Evolutionary conservation across 2,329 filamentous ascomycete species (phyloP).

Genomic region (Ceratocystis papillata): DNA sequence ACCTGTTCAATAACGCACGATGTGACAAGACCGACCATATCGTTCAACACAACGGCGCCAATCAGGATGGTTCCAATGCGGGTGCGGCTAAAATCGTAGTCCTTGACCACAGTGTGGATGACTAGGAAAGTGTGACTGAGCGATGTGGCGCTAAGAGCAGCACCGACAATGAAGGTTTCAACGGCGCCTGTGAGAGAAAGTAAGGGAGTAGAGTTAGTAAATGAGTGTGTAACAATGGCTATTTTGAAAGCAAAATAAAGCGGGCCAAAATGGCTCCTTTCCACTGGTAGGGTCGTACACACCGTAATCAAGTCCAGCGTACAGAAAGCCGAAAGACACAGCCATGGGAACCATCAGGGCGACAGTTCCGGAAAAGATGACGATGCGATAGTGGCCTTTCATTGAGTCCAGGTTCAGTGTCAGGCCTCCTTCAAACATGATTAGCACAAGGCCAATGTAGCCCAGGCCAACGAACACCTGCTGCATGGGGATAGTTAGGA

Average conservation of each 20-base stretch:
- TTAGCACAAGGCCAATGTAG: slow-evolving; percentile 40
- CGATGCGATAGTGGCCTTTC: slow-evolving; percentile 36
- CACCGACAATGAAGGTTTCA: slow-evolving; percentile 28
- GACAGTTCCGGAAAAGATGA: slow-evolving; percentile 34
- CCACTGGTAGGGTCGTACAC: slow-evolving; percentile 7
- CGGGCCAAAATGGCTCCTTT: background rate
- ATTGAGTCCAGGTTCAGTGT: slow-evolving; percentile 38
- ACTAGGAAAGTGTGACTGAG: slow-evolving; percentile 32
- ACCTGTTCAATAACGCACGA: slow-evolving; percentile 29
- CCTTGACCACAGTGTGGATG: slow-evolving; percentile 29
- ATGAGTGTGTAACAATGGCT: background rate
- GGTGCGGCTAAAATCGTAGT: slow-evolving; percentile 35
- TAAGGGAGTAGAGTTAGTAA: slow-evolving; percentile 8
- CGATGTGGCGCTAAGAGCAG: slow-evolving; percentile 31
- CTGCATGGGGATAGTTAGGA: slow-evolving; percentile 36
- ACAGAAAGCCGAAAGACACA: slow-evolving; percentile 36
- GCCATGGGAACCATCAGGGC: slow-evolving; percentile 40
- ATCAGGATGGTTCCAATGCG: slow-evolving; percentile 37
- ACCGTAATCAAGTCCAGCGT: slow-evolving; percentile 35
- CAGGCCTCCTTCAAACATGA: slow-evolving; percentile 43
- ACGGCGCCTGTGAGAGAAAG: slow-evolving; percentile 23
- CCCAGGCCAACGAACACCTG: slow-evolving; percentile 38
- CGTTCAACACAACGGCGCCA: slow-evolving; percentile 39
- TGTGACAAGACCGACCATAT: slow-evolving; percentile 38
- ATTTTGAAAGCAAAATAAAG: background rate